These are phyloP conservation scores for Tetramitus jugosus DNA, from an alignment of 208 protist species.

Conservation along the genomic window DNA sequence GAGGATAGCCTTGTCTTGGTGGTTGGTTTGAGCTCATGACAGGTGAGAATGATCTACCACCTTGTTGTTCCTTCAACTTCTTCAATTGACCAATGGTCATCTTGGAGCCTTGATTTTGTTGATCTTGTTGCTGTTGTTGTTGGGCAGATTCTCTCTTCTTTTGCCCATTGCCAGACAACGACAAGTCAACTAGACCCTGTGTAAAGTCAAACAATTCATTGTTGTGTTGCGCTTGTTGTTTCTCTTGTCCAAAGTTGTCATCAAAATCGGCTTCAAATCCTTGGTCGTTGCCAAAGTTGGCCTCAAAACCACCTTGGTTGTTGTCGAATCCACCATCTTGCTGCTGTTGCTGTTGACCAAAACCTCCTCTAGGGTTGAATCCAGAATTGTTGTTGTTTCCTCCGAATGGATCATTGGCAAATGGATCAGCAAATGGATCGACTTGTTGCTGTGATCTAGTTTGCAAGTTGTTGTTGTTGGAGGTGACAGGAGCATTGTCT, in stretches of 20 bases:
- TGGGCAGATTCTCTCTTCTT: too few relatives aligned
- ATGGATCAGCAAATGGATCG: too few relatives aligned
- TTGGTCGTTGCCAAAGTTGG: constrained; percentile 11
- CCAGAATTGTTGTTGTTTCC: not conserved
- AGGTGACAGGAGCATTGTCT: not conserved
- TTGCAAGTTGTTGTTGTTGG: not conserved
- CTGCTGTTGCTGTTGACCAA: not conserved
- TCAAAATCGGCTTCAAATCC: not conserved
- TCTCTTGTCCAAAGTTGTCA: too few relatives aligned
- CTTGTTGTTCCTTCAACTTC: too few relatives aligned
- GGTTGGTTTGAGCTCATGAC: too few relatives aligned
- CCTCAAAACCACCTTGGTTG: not conserved
- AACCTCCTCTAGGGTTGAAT: constrained; percentile 5
- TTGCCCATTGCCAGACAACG: not conserved
- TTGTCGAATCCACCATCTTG: not conserved
- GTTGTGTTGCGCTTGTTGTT: not conserved
- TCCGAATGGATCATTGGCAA: not conserved
- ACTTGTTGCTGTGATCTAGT: not conserved
- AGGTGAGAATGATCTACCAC: too few relatives aligned
- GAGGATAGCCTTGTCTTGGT: too few relatives aligned
- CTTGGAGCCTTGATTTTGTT: not conserved
- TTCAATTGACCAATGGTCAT: not conserved
- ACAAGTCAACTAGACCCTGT: not conserved
- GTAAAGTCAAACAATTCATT: constrained; percentile 15
- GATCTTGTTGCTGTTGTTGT: not conserved